Percentiles rank a stretch among this genome's conserved stretches.
Evolutionary conservation across 495 filamentous ascomycete genomes (phyloP).

Genomic region (Penicillium paxilli): DNA sequence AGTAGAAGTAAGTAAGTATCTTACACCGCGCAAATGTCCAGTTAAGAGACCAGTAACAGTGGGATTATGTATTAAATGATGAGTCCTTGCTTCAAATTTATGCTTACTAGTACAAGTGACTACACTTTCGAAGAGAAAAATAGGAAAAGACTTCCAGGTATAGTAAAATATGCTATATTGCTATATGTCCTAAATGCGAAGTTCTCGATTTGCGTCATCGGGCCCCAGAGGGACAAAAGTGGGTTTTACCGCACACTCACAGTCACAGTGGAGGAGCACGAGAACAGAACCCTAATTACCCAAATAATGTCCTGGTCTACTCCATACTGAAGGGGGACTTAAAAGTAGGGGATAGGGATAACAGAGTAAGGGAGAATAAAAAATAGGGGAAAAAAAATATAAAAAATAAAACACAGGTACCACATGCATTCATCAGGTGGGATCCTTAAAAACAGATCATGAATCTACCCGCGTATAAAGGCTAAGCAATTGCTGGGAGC

Average conservation of each 20-base stretch:
- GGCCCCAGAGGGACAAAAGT: neutral
- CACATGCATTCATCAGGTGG: conserved; percentile 7
- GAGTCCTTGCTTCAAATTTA: too few relatives aligned
- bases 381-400: neutral
- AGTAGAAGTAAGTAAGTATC: conserved; percentile 7
- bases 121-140: neutral
- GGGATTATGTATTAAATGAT: too few relatives aligned
- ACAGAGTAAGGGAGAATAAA: neutral
- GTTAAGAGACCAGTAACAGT: too few relatives aligned
- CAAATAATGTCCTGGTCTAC: neutral
- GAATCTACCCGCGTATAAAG: conserved; percentile 1
- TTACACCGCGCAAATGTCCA: too few relatives aligned
- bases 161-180: too few relatives aligned
- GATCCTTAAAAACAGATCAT: conserved; percentile 2
- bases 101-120: too few relatives aligned
- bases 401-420: neutral
- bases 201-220: conserved; percentile 17
- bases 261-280: neutral
- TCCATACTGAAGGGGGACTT: neutral
- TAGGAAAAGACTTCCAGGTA: neutral
- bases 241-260: too few relatives aligned
- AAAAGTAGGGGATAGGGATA: neutral
- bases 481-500: neutral
- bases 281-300: neutral
- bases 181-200: too few relatives aligned